A percentile compares a stretch with the other conserved stretches of the same genome.
phyloP scores from a whole-genome alignment of 345 rosid genomes.

The Euclidium syriacum region DNA sequence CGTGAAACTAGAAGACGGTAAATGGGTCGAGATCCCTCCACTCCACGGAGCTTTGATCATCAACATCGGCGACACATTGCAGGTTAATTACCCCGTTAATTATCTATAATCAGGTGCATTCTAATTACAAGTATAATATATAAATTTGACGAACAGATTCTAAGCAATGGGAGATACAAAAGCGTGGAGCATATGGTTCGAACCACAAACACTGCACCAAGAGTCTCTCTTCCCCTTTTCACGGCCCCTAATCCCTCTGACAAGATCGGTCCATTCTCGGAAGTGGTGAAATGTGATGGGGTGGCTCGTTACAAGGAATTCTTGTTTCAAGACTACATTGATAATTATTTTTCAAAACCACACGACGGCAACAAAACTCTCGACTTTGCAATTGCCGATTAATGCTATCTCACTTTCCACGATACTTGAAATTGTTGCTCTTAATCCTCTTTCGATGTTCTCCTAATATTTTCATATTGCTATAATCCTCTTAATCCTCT shows the following conservation, averaged over 20 bases:
- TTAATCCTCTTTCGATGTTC: no score
- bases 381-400: constrained; percentile 30
- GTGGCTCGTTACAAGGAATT: constrained; percentile 40
- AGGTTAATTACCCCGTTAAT: no score
- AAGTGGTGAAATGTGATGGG: constrained; percentile 41
- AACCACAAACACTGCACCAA: constrained; percentile 36
- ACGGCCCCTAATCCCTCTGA: constrained; percentile 34
- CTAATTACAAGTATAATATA: neutral
- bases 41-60: constrained; percentile 35
- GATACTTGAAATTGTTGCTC: neutral
- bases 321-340: constrained; percentile 43
- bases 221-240: constrained; percentile 58
- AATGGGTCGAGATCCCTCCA: constrained; percentile 40
- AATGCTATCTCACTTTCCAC: constrained; percentile 1
- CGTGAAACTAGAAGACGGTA: constrained; percentile 40
- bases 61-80: constrained; percentile 40
- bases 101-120: no score
- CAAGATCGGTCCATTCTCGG: constrained; percentile 43
- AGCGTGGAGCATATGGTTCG: constrained; percentile 57
- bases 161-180: constrained; percentile 54
- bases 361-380: constrained; percentile 56
- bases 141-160: constrained; percentile 28
- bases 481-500: no score
- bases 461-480: no score
- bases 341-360: constrained; percentile 43